Percentiles rank a stretch among this genome's conserved stretches.
Evolutionary conservation across 164 flowering plant species (phyloP).

Genomic region (Nymphaea colorata): DNA sequence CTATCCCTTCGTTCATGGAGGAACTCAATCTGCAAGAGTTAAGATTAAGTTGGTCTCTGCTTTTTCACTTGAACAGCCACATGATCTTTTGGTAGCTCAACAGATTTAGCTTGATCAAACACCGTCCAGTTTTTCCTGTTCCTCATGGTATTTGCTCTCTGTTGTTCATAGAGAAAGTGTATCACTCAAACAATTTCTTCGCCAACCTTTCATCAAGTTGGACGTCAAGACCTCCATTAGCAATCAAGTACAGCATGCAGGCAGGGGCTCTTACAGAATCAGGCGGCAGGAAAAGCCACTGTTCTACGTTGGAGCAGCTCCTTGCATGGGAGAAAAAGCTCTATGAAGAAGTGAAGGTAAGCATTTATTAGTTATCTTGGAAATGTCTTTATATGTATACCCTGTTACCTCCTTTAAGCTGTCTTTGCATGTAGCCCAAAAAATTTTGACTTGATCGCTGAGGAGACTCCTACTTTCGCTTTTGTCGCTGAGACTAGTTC

Average conservation of each 20-base stretch:
- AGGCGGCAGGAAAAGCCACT: conserved; percentile 64
- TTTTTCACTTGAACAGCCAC: too few species aligned
- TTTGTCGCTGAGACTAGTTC: too few species aligned
- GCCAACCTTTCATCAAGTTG: conserved; percentile 84
- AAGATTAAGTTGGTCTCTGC: neutral
- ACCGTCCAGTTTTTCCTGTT: neutral
- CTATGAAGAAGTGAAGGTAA: conserved; percentile 90
- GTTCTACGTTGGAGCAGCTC: conserved; percentile 78
- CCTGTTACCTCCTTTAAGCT: neutral
- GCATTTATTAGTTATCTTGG: neutral
- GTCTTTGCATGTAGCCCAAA: neutral
- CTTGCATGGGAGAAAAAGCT: conserved; percentile 98
- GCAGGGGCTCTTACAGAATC: conserved; percentile 41
- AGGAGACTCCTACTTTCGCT: too few species aligned
- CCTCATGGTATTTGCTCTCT: neutral
- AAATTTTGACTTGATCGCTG: too few species aligned
- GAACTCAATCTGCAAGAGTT: neutral
- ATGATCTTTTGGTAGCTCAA: neutral
- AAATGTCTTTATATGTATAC: neutral
- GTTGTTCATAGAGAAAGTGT: conserved; percentile 59
- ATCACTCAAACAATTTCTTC: conserved; percentile 80
- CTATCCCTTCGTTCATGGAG: neutral
- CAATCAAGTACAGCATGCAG: conserved; percentile 68
- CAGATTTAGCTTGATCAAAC: neutral
- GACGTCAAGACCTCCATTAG: conserved; percentile 94